Evolutionary conservation across 352 stramenopile genomes (phyloP).

Genomic region (Phytophthora megakarya): DNA sequence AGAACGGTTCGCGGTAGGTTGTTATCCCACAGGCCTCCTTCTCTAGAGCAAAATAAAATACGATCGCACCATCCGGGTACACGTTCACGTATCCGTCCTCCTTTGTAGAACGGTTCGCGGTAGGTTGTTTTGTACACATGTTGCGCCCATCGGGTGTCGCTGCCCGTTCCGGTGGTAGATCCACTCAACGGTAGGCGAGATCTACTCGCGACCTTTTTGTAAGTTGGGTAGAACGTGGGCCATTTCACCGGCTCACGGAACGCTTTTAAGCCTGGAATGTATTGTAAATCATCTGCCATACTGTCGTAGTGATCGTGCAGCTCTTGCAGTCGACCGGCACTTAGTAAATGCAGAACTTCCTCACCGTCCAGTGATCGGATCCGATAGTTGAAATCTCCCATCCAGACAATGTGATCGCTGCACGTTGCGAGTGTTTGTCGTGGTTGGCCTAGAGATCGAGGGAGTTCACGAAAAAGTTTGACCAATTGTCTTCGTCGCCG

Average conservation of each 20-base stretch:
- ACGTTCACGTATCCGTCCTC: conserved; percentile 59
- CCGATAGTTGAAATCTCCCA: conserved; percentile 85
- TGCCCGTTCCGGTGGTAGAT: conserved; percentile 27
- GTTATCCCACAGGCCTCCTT: conserved; percentile 10
- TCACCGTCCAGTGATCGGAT: conserved; percentile 54
- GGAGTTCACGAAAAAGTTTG: conserved; percentile 51
- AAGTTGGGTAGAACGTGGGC: conserved; percentile 78
- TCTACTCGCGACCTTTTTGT: conserved; percentile 68
- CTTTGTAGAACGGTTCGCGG: conserved; percentile 79
- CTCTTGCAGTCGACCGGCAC: conserved; percentile 47
- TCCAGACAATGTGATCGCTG: conserved; percentile 81
- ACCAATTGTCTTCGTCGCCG: conserved; percentile 60
- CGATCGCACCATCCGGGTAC: conserved; percentile 76
- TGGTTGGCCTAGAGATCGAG: conserved; percentile 40
- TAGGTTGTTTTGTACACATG: conserved; percentile 60
- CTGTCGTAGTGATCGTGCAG: conserved; percentile 76
- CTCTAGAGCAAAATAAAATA: conserved; percentile 57
- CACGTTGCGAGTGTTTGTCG: conserved; percentile 42
- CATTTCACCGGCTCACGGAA: conserved; percentile 69
- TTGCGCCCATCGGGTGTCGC: conserved; percentile 51
- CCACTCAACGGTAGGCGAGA: conserved; percentile 33
- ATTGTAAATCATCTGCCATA: conserved; percentile 57
- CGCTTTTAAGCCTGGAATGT: conserved; percentile 36
- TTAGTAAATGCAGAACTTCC: conserved; percentile 53
- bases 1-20: conserved; percentile 77